phyloP scores from a whole-genome alignment of 106 monocot species.

The Chionographis japonica region DNA sequence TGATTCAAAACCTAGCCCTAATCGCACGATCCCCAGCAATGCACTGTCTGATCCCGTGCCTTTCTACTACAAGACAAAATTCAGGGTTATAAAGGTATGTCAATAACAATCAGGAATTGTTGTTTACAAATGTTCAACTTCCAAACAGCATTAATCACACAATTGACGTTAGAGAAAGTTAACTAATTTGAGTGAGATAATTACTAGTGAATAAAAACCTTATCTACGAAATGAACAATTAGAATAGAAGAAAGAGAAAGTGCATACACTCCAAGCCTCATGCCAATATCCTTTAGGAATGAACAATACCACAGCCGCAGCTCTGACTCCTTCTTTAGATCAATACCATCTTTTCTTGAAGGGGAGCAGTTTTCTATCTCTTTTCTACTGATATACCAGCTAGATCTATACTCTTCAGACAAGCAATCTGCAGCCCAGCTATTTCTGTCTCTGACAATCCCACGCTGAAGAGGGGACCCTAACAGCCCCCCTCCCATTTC shows the following conservation, averaged over 20 bases:
- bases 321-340: constrained; percentile 42
- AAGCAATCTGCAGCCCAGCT: background rate
- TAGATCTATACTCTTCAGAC: constrained; percentile 12
- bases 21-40: no score
- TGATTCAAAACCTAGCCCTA: no score
- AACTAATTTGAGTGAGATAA: no score
- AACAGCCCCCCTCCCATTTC: constrained; percentile 7
- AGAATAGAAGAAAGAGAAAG: background rate
- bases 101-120: no score
- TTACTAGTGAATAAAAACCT: no score
- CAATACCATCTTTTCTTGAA: constrained; percentile 73
- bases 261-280: constrained; percentile 58
- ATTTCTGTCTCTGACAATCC: background rate
- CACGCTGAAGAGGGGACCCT: background rate
- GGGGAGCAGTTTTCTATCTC: constrained; percentile 59
- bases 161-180: no score
- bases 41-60: no score
- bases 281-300: constrained; percentile 66
- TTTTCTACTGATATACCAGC: constrained; percentile 52
- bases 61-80: no score
- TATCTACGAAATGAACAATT: background rate
- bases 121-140: no score
- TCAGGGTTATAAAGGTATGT: no score
- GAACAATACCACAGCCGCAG: constrained; percentile 52
- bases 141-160: no score